Conservation (phyloP, 257 asterid species). For the Thymus quinquecostatus region DNA sequence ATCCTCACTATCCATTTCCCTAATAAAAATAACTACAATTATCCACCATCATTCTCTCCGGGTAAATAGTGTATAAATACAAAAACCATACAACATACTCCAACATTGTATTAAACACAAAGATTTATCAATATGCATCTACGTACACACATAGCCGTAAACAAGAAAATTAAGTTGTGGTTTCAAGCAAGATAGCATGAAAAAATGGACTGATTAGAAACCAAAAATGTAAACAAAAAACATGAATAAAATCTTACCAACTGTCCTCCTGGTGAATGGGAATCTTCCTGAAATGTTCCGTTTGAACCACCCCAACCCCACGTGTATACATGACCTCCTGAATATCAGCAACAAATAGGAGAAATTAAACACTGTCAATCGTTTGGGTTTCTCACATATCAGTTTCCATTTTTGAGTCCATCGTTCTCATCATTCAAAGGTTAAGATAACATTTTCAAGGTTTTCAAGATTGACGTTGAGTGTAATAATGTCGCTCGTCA, state of each 20-base stretch:
- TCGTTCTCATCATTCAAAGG: neutral
- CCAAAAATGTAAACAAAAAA: neutral
- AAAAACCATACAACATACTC: neutral
- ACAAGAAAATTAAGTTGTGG: neutral
- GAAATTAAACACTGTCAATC: slow-evolving; percentile 12
- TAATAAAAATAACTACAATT: too few species aligned
- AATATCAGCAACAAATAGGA: slow-evolving; percentile 26
- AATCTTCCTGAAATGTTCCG: slow-evolving; percentile 87
- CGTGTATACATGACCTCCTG: slow-evolving; percentile 80
- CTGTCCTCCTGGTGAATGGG: slow-evolving; percentile 97
- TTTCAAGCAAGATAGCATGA: neutral
- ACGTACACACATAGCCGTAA: too few species aligned
- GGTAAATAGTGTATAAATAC: neutral
- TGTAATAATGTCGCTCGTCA: too few species aligned
- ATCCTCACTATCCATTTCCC: too few species aligned
- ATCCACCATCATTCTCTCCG: neutral
- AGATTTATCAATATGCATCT: too few species aligned
- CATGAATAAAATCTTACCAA: slow-evolving; percentile 55
- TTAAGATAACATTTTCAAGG: neutral
- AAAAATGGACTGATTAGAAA: neutral
- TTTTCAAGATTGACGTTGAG: too few species aligned
- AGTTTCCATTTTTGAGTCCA: neutral
- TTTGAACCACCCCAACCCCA: slow-evolving; percentile 99
- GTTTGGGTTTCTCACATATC: neutral
- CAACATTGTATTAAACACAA: neutral